Evolutionary conservation across 305 asterid species (phyloP), one percentile per base, ranked within the genome.

Genomic region (Plantago lanceolata): DNA sequence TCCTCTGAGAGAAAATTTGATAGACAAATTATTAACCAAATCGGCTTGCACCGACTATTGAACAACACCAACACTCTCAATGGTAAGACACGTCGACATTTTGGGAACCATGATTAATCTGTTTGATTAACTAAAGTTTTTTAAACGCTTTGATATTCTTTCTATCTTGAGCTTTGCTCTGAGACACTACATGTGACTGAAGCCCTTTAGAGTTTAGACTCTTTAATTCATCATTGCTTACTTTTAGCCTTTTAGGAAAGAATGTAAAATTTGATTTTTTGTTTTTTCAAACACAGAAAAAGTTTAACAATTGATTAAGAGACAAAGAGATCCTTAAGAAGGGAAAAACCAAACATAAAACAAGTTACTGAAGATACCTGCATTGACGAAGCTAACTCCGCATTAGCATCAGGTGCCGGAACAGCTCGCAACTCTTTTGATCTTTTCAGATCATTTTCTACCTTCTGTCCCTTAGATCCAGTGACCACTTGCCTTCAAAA

Each of bases 401-500:
- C 75, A 69, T 77, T 75, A 55, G 79, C 77, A 74, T 69, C 79
- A 48, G 69, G 82, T 53, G 75, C 81, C 66, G 79, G 74, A 68
- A 72, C 80, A 60, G 76, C 75, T 64, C 62, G 75, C 31, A 56
- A 16, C 51, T 81, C 87, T 65, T 76, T 79, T 47, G 77, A 67
- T 80, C 73, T 70, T 74, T 64, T 84, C 43, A 33, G 59, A 63
- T 70, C 72, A 64, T 60, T 67, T 20, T 76, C 84, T 12, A 63
- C 52, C 65, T 76, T 78, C 33, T 72, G 84, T 63, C 77, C 81
- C 76, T 73, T 77, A 24, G 57, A 71, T 67, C 81, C 86, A 2
- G 45, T 57, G 78, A 79, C 60, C 80, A 81, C 82, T 79, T 80
- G 84, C 79, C 97, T 90, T 77, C 63, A 26, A 63, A 60, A 73